A percentile compares a stretch with the other conserved stretches of the same genome.
Evolutionary conservation across 192 early-diverging fungal genomes (phyloP).

Genomic region (Kickxella alabastrina): DNA sequence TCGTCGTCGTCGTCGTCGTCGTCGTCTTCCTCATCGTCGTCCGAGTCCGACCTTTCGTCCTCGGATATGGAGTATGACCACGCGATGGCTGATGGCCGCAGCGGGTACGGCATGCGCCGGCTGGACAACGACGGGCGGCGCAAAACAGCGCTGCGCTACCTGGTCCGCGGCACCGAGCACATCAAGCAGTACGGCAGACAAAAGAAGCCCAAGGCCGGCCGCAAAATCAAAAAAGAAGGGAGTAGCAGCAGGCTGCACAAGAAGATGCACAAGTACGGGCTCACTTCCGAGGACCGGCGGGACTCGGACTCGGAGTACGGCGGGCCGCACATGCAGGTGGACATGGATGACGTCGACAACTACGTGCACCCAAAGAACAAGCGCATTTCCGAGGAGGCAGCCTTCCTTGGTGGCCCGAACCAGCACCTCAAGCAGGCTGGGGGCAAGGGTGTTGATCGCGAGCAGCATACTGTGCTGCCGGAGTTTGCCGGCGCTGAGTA

Average conservation of each 20-base stretch:
- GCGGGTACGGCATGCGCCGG: slow-evolving; percentile 9
- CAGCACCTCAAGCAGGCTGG: slow-evolving; percentile 9
- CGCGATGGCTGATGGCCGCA: not conserved
- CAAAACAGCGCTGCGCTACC: slow-evolving; percentile 32
- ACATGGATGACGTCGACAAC: slow-evolving; percentile 48
- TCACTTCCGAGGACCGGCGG: slow-evolving; percentile 9
- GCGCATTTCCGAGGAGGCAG: slow-evolving; percentile 3
- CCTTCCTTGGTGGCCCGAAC: slow-evolving; percentile 39
- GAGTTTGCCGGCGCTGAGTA: slow-evolving; percentile 39
- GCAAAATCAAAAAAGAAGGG: not conserved
- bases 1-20: not conserved
- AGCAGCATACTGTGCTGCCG: slow-evolving; percentile 17
- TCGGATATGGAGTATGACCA: slow-evolving; percentile 16
- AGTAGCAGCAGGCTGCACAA: slow-evolving; percentile 16
- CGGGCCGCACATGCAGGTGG: slow-evolving; percentile 23
- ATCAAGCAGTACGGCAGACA: slow-evolving; percentile 36
- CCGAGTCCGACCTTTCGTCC: too few species aligned
- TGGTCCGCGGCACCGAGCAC: slow-evolving; percentile 51
- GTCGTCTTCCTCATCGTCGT: slow-evolving; percentile 15
- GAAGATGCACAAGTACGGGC: slow-evolving; percentile 22
- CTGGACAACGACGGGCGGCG: slow-evolving; percentile 31
- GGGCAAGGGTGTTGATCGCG: slow-evolving; percentile 16
- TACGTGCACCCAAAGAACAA: slow-evolving; percentile 41
- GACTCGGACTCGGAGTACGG: slow-evolving; percentile 49
- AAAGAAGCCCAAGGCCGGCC: not conserved